Percentiles rank a stretch among this genome's conserved stretches.
Evolutionary conservation across 176 grass and related monocot genomes (phyloP).

Genomic region (Carex littledalei): DNA sequence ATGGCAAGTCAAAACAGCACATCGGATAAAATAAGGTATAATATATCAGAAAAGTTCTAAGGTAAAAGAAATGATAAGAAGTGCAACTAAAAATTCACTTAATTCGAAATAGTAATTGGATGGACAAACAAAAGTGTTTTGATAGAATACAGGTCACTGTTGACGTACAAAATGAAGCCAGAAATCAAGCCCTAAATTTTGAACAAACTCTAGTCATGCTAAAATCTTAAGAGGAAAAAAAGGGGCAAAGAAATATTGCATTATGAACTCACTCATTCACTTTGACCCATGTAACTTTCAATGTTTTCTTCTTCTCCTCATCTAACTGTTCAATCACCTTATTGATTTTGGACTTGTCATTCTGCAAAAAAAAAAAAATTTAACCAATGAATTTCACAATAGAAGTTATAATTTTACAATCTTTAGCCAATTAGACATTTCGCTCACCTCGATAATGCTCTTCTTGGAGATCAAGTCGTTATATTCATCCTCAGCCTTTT

Average conservation of each 20-base stretch:
- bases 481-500: conserved; percentile 96
- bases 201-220: not conserved
- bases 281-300: conserved; percentile 96
- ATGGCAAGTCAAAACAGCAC: conserved; percentile 7
- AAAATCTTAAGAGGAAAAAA: not conserved
- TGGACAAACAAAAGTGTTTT: not conserved
- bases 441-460: conserved; percentile 74
- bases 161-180: not conserved
- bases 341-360: conserved; percentile 88
- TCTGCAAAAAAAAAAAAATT: conserved; percentile 37
- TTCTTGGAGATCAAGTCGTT: conserved; percentile 93
- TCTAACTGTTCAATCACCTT: conserved; percentile 93
- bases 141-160: not conserved
- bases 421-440: conserved; percentile 11
- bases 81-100: not conserved
- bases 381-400: not conserved
- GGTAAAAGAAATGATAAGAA: not conserved
- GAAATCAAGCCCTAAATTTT: not conserved
- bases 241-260: not conserved
- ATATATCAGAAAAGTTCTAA: not conserved
- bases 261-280: conserved; percentile 77
- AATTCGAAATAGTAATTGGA: not conserved
- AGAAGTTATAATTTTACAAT: not conserved
- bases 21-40: not conserved
- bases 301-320: conserved; percentile 96